These are phyloP conservation scores for Plasmodium inui DNA, from an alignment of 169 alveolate genomes.

Conservation along the genomic window DNA sequence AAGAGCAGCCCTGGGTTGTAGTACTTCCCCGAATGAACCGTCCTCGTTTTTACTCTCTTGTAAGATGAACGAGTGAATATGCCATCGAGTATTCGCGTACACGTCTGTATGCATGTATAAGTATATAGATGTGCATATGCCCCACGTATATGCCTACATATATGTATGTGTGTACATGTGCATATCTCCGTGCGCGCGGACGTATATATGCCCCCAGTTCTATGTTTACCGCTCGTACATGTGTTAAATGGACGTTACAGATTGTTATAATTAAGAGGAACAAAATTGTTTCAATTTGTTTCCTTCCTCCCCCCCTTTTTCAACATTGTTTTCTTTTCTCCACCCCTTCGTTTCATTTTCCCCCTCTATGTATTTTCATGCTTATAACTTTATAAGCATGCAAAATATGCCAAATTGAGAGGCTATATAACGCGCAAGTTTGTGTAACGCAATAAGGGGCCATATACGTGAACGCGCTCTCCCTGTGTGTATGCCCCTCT, in stretches of 20 bases:
- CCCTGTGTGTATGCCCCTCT: neutral
- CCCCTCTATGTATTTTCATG: neutral
- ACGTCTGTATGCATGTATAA: conserved; percentile 5
- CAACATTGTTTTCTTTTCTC: neutral
- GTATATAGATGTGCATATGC: neutral
- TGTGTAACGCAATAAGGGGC: neutral
- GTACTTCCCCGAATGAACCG: neutral
- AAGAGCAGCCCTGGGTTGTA: neutral
- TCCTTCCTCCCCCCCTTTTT: neutral
- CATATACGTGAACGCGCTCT: neutral
- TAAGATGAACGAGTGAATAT: neutral
- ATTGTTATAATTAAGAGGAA: conserved; percentile 6
- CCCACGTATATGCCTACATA: neutral
- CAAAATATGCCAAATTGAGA: neutral
- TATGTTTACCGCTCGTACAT: neutral
- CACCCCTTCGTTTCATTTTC: neutral
- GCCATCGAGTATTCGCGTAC: neutral
- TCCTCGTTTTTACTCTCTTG: neutral
- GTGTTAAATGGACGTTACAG: neutral
- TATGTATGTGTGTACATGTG: neutral
- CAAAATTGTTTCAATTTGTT: neutral
- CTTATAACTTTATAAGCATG: neutral
- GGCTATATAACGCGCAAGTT: neutral
- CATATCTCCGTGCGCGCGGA: neutral
- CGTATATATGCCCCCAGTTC: neutral